phyloP scores from a whole-genome alignment of 169 alveolate genomes.

The Sarcocystis neurona region DNA sequence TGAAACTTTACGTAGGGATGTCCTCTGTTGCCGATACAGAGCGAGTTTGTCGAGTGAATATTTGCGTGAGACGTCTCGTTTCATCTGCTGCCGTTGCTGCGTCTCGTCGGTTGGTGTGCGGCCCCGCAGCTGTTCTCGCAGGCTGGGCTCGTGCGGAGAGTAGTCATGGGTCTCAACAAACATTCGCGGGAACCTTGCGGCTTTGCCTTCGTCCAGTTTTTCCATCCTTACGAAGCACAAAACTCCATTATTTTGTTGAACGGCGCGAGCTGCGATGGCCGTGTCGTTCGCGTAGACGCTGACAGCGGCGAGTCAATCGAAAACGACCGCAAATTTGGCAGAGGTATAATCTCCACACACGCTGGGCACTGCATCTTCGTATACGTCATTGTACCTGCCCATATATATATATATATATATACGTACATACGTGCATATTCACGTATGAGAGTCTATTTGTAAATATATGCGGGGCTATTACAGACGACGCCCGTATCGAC shows the following conservation, averaged over 20 bases:
- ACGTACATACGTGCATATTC: not conserved
- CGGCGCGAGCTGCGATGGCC: slow-evolving; percentile 71
- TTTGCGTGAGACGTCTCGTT: no score
- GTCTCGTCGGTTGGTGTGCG: not conserved
- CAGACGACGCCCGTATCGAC: no score
- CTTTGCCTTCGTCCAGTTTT: slow-evolving; percentile 89
- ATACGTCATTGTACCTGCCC: not conserved
- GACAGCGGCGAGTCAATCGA: slow-evolving; percentile 74
- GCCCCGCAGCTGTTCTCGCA: slow-evolving; percentile 72
- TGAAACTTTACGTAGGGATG: no score
- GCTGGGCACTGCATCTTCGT: not conserved
- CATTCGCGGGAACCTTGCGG: slow-evolving; percentile 89
- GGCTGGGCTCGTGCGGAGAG: slow-evolving; percentile 85
- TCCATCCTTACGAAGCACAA: slow-evolving; percentile 81
- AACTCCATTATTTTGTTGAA: slow-evolving; percentile 66
- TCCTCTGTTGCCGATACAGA: not conserved
- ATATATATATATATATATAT: not conserved
- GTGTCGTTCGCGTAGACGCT: slow-evolving; percentile 74
- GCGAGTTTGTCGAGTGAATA: no score
- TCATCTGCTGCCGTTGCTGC: not conserved
- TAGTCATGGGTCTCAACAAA: slow-evolving; percentile 90
- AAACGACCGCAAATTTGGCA: slow-evolving; percentile 71
- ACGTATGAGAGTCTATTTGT: not conserved
- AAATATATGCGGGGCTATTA: not conserved
- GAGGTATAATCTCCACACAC: slow-evolving; percentile 60